phyloP scores from a whole-genome alignment of 768 basidiomycete genomes.

The Phlebiopsis gigantea region DNA sequence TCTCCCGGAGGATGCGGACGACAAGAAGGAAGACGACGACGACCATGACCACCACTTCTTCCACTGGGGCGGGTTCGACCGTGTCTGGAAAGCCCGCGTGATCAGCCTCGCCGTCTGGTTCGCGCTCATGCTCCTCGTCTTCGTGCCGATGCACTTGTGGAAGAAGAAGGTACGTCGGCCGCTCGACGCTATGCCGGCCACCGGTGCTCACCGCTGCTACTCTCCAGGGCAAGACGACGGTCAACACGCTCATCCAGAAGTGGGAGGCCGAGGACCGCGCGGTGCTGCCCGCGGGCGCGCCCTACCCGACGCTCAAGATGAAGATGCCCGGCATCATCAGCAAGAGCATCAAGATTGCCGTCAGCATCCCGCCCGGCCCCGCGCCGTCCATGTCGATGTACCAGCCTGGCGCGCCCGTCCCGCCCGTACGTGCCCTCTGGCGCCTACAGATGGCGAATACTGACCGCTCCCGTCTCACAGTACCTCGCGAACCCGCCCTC shows the following conservation, averaged over 20 bases:
- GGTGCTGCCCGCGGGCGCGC: slow-evolving; percentile 17
- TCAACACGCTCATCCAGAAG: slow-evolving; percentile 30
- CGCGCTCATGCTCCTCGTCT: slow-evolving; percentile 33
- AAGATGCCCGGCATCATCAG: slow-evolving; percentile 35
- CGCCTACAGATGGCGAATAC: neutral
- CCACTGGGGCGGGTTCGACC: slow-evolving; percentile 15
- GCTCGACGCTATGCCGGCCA: neutral
- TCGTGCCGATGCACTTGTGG: slow-evolving; percentile 40
- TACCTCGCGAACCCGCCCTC: slow-evolving; percentile 36
- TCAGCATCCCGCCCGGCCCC: slow-evolving; percentile 33
- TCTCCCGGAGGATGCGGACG: slow-evolving; percentile 21
- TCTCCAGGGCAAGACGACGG: slow-evolving; percentile 37
- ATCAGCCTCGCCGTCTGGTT: slow-evolving; percentile 33
- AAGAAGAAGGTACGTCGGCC: slow-evolving; percentile 35
- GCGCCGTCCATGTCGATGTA: slow-evolving; percentile 30
- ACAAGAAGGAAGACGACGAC: slow-evolving; percentile 14
- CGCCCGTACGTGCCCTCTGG: slow-evolving; percentile 31
- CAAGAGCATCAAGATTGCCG: slow-evolving; percentile 28
- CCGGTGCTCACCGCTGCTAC: neutral
- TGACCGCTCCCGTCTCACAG: neutral
- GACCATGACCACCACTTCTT: slow-evolving; percentile 1
- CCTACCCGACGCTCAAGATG: slow-evolving; percentile 37
- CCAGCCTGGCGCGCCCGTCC: slow-evolving; percentile 37
- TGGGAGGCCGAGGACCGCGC: slow-evolving; percentile 39
- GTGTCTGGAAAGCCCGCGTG: slow-evolving; percentile 30